A percentile compares a stretch with the other conserved stretches of the same genome.
Conservation (phyloP, 1,284 basidiomycete species). For the Trametes pubescens region DNA sequence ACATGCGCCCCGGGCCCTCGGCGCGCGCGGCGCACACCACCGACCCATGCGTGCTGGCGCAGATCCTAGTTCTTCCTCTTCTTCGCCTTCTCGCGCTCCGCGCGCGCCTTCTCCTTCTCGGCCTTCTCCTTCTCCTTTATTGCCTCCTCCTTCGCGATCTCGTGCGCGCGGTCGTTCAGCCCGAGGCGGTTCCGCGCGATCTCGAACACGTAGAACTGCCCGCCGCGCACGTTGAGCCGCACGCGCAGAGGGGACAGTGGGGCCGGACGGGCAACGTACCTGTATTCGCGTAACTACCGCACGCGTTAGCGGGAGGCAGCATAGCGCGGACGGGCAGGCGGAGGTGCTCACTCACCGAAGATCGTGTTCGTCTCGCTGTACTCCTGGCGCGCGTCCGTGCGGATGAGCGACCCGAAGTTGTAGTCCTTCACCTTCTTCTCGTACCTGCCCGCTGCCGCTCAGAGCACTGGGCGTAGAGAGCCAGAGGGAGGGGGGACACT, state of each 20-base stretch:
- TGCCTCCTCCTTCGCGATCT: constrained; percentile 77
- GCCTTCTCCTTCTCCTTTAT: constrained; percentile 68
- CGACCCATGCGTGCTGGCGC: neutral
- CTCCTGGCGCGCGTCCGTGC: constrained; percentile 81
- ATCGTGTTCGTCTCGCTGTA: constrained; percentile 96
- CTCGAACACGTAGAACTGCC: constrained; percentile 48
- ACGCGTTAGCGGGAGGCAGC: neutral
- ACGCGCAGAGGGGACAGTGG: neutral
- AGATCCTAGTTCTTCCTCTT: constrained; percentile 29
- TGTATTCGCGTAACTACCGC: constrained; percentile 77
- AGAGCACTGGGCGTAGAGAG: no score
- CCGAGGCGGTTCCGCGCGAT: constrained; percentile 94
- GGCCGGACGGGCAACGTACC: constrained; percentile 46
- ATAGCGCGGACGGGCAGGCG: constrained; percentile 20
- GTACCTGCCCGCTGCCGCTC: constrained; percentile 69
- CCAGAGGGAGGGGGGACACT: constrained; percentile 49
- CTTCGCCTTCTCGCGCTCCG: constrained; percentile 49
- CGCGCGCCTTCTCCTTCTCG: constrained; percentile 49
- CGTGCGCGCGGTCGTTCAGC: constrained; percentile 91
- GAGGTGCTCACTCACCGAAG: constrained; percentile 76
- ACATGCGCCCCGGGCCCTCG: neutral
- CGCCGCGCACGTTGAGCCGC: neutral
- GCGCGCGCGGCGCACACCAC: neutral
- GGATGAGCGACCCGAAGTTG: constrained; percentile 97
- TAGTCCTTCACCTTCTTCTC: constrained; percentile 91